A percentile compares a stretch with the other conserved stretches of the same genome.
phyloP scores from a whole-genome alignment of 352 stramenopile genomes.

The Pseudoperonospora humuli region DNA sequence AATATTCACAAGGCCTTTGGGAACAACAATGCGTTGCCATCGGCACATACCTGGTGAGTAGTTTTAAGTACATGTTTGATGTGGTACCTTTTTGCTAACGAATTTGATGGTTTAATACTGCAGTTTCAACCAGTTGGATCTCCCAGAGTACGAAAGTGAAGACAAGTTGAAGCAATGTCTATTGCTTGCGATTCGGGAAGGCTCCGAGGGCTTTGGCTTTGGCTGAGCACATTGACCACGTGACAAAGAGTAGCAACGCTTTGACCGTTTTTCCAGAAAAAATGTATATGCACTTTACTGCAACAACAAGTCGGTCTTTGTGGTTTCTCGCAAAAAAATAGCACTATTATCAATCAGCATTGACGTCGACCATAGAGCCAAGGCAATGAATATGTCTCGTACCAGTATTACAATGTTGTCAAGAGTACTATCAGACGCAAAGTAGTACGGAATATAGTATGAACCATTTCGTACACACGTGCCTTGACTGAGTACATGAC shows the following conservation, averaged over 20 bases:
- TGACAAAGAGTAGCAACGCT: too few relatives aligned
- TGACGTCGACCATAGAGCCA: too few relatives aligned
- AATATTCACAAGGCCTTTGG: conserved; percentile 98
- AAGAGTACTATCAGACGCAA: too few relatives aligned
- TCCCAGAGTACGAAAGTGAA: conserved; percentile 97
- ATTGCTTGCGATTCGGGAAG: conserved; percentile 96
- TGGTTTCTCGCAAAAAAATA: too few relatives aligned
- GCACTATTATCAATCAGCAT: too few relatives aligned
- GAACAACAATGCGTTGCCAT: conserved; percentile 76
- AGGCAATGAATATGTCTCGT: too few relatives aligned
- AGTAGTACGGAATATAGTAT: neutral
- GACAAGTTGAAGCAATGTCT: conserved; percentile 96
- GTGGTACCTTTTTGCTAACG: too few relatives aligned
- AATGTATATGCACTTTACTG: too few relatives aligned
- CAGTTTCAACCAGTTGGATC: conserved; percentile 98
- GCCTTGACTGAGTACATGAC: conserved; percentile 7
- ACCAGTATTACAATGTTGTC: too few relatives aligned
- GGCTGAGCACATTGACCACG: conserved; percentile 60
- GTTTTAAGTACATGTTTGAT: neutral
- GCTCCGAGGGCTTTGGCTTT: conserved; percentile 96
- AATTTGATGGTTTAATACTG: conserved; percentile 8
- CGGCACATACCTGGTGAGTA: conserved; percentile 95
- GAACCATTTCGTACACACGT: too few relatives aligned
- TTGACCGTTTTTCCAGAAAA: conserved; percentile 8
- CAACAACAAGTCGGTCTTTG: too few relatives aligned